These are phyloP conservation scores for Neonectria ditissima DNA, from an alignment of 2,329 filamentous ascomycete species.

Conservation along the genomic window DNA sequence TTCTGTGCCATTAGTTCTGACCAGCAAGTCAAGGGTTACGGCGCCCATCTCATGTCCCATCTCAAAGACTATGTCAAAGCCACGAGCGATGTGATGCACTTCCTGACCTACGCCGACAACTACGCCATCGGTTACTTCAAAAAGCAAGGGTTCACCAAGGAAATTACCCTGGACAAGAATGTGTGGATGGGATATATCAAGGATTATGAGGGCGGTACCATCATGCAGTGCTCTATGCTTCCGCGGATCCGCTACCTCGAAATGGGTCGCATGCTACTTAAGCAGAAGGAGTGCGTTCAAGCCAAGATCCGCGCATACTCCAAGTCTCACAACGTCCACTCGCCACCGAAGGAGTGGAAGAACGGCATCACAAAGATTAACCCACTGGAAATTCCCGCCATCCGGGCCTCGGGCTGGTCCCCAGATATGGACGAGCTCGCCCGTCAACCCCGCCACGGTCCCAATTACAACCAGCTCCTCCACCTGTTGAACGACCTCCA, in stretches of 20 bases:
- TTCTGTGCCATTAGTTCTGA: conserved; percentile 98
- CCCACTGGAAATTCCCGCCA: conserved; percentile 86
- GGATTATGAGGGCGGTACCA: conserved; percentile 97
- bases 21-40: conserved; percentile 98
- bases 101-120: conserved; percentile 98
- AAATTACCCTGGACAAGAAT: conserved; percentile 89
- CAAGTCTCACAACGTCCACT: conserved; percentile 87
- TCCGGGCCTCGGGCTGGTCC: conserved; percentile 93
- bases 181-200: conserved; percentile 99
- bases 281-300: conserved; percentile 95
- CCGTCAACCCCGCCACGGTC: conserved; percentile 92
- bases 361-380: conserved; percentile 81
- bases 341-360: conserved; percentile 87
- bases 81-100: conserved; percentile 97
- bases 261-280: conserved; percentile 90
- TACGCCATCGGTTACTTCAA: conserved; percentile 99
- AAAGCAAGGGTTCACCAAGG: conserved; percentile 98
- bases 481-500: conserved; percentile 95
- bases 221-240: conserved; percentile 99
- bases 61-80: conserved; percentile 98
- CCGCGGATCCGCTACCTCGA: conserved; percentile 95
- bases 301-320: conserved; percentile 95
- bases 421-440: conserved; percentile 98
- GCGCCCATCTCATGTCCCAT: conserved; percentile 97
- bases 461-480: conserved; percentile 94